These are phyloP conservation scores for Syzygium oleosum DNA, from an alignment of 345 rosid species.

Conservation along the genomic window DNA sequence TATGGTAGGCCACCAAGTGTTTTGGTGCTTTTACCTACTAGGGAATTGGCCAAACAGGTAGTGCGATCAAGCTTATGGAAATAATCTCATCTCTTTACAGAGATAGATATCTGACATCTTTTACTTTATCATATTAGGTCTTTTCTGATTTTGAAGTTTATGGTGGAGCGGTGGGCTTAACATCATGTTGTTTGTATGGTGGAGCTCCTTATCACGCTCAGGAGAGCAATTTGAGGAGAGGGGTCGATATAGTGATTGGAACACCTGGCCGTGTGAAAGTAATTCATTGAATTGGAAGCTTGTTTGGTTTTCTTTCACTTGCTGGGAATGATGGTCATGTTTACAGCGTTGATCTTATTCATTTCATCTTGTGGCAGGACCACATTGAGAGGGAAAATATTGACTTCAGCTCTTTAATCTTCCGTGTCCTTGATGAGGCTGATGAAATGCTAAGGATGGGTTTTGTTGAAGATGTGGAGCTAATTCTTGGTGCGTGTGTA, in stretches of 20 bases:
- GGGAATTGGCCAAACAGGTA: slow-evolving; percentile 96
- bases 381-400: slow-evolving; percentile 70
- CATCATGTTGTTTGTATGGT: slow-evolving; percentile 83
- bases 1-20: slow-evolving; percentile 83
- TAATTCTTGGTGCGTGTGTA: slow-evolving; percentile 56
- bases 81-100: background rate
- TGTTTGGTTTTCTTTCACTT: background rate
- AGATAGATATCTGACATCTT: background rate
- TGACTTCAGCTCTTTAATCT: slow-evolving; percentile 54
- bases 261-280: slow-evolving; percentile 98
- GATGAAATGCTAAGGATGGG: slow-evolving; percentile 99
- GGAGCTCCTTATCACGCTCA: slow-evolving; percentile 68
- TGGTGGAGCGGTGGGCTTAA: slow-evolving; percentile 71
- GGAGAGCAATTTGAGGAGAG: slow-evolving; percentile 58
- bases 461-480: slow-evolving; percentile 93
- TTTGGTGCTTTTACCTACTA: slow-evolving; percentile 85
- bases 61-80: background rate
- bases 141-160: slow-evolving; percentile 72
- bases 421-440: slow-evolving; percentile 97
- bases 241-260: slow-evolving; percentile 87
- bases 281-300: background rate
- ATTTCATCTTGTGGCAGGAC: slow-evolving; percentile 37
- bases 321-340: background rate
- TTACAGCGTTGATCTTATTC: background rate
- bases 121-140: slow-evolving; percentile 30